Evolutionary conservation across 139 green algal species (phyloP).

Genomic region (Protoeuglena noctilucae): DNA sequence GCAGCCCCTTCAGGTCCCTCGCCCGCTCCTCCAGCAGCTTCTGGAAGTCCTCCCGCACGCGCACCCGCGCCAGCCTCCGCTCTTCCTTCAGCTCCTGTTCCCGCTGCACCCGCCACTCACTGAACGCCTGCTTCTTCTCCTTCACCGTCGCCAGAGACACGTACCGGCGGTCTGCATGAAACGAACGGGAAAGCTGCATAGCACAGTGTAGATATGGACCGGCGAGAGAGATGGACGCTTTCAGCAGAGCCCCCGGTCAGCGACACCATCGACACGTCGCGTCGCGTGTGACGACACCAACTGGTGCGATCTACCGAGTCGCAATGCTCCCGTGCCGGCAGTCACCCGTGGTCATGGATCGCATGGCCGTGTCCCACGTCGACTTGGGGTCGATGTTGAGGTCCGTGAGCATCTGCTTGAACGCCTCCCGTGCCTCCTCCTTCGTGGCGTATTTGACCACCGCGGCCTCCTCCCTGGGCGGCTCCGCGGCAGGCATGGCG

Average conservation of each 20-base stretch:
- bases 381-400: constrained; percentile 30
- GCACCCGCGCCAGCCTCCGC: no score
- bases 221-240: no score
- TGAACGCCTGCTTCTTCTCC: constrained; percentile 80
- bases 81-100: constrained; percentile 66
- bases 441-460: constrained; percentile 8
- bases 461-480: not conserved
- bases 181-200: not conserved
- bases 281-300: no score
- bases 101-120: constrained; percentile 61
- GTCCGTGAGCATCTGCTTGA: constrained; percentile 73
- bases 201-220: no score
- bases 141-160: constrained; percentile 67
- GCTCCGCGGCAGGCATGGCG: not conserved
- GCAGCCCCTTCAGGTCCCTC: constrained; percentile 23
- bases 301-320: no score
- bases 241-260: no score
- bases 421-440: constrained; percentile 74
- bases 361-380: constrained; percentile 26
- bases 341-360: constrained; percentile 11
- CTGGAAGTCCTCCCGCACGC: no score
- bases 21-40: no score
- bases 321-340: no score
- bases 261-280: no score
- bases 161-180: constrained; percentile 42